phyloP scores from a whole-genome alignment of 768 basidiomycete species.

The Tylopilus sp. region DNA sequence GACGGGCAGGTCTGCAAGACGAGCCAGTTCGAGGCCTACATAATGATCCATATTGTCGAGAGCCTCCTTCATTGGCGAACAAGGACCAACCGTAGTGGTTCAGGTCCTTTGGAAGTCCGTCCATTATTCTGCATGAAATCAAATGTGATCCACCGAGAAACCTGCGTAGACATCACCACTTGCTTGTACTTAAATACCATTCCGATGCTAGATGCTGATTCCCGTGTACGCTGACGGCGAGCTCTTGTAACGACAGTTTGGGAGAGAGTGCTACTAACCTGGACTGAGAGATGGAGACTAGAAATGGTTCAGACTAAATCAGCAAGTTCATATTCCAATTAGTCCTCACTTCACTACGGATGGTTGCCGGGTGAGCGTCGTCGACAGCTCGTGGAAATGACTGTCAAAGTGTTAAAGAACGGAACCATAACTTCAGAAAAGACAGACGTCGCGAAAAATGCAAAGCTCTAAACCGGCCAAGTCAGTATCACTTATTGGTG shows the following conservation, averaged over 20 bases:
- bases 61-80: background rate
- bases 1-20: constrained; percentile 78
- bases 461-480: constrained; percentile 55
- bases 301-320: background rate
- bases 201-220: constrained; percentile 56
- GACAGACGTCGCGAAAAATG: constrained; percentile 85
- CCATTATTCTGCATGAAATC: constrained; percentile 54
- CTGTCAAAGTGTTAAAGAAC: constrained; percentile 32
- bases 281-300: constrained; percentile 81
- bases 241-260: background rate
- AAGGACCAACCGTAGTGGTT: constrained; percentile 66
- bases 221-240: constrained; percentile 46
- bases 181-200: constrained; percentile 80
- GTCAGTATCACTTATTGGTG: constrained; percentile 1
- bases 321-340: background rate
- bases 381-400: constrained; percentile 78
- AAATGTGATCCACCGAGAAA: background rate
- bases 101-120: constrained; percentile 59
- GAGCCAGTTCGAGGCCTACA: constrained; percentile 86
- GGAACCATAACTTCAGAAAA: background rate
- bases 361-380: constrained; percentile 72
- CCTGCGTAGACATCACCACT: background rate
- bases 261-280: constrained; percentile 42
- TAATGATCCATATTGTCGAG: background rate
- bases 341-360: constrained; percentile 71